Percentiles rank a stretch among this genome's conserved stretches.
phyloP scores from a whole-genome alignment of 2,329 filamentous ascomycete species.

The Pseudocercospora crystallina region DNA sequence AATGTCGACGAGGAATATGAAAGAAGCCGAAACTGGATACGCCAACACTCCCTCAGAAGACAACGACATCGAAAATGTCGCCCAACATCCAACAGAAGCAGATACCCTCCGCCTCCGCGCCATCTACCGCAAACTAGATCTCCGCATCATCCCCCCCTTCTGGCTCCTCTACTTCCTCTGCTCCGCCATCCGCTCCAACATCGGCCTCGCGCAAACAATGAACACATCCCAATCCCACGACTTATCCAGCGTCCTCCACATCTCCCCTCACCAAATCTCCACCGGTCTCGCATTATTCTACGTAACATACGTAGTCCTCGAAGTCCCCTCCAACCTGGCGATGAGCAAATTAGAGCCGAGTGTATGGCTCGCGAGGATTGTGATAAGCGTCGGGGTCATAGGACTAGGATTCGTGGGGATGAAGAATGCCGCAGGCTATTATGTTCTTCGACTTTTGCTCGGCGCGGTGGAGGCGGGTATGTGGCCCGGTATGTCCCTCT shows the following conservation, averaged over 20 bases:
- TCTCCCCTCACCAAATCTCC: conserved; percentile 75
- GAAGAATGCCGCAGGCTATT: conserved; percentile 78
- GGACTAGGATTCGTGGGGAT: conserved; percentile 82
- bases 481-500: conserved; percentile 95
- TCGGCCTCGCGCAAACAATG: conserved; percentile 94
- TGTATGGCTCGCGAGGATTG: conserved; percentile 89
- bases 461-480: conserved; percentile 88
- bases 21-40: too few relatives aligned
- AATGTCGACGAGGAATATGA: too few relatives aligned
- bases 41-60: too few relatives aligned
- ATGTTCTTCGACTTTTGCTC: conserved; percentile 79
- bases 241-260: conserved; percentile 67
- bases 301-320: conserved; percentile 86
- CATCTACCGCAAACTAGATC: conserved; percentile 30
- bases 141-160: conserved; percentile 60
- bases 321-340: conserved; percentile 81
- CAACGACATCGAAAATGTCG: conserved; percentile 9
- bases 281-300: conserved; percentile 87
- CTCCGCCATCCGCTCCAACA: conserved; percentile 87
- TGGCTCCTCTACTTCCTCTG: conserved; percentile 91
- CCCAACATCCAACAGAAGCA: background rate
- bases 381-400: conserved; percentile 81
- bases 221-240: conserved; percentile 70
- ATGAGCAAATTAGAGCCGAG: conserved; percentile 84
- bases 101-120: conserved; percentile 18